Evolutionary conservation across 768 basidiomycete species (phyloP).

Genomic region (Mycena rebaudengoi): DNA sequence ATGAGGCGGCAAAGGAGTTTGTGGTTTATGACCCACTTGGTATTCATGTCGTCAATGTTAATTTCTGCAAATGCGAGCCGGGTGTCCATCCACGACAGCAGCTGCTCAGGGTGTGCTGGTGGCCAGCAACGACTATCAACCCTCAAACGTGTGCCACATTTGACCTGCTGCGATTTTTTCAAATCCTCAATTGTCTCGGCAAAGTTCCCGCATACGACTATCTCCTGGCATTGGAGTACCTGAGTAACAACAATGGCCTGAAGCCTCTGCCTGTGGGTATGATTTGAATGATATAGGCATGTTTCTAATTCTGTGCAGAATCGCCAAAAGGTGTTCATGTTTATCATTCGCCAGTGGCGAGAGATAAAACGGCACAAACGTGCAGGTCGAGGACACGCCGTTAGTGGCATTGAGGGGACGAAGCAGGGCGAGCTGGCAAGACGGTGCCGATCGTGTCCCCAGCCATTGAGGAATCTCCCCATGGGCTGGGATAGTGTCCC

Average conservation of each 20-base stretch:
- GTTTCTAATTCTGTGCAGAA: not conserved
- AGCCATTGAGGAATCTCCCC: conserved; percentile 20
- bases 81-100: conserved; percentile 9
- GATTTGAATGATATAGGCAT: not conserved
- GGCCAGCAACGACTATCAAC: conserved; percentile 8
- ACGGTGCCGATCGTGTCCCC: conserved; percentile 22
- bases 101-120: conserved; percentile 22
- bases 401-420: not conserved
- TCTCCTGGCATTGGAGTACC: not conserved
- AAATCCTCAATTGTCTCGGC: conserved; percentile 17
- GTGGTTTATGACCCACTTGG: conserved; percentile 13
- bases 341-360: conserved; percentile 15
- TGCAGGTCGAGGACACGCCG: conserved; percentile 13
- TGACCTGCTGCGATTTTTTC: conserved; percentile 11
- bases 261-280: conserved; percentile 7
- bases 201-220: conserved; percentile 24
- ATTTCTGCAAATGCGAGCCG: no score
- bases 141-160: conserved; percentile 24
- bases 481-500: conserved; percentile 18
- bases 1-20: not conserved
- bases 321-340: conserved; percentile 18
- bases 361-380: conserved; percentile 10
- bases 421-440: conserved; percentile 7
- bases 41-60: conserved; percentile 15
- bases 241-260: not conserved